These are phyloP conservation scores for Vitis rupestris DNA, from an alignment of 164 flowering plant species.

Conservation along the genomic window DNA sequence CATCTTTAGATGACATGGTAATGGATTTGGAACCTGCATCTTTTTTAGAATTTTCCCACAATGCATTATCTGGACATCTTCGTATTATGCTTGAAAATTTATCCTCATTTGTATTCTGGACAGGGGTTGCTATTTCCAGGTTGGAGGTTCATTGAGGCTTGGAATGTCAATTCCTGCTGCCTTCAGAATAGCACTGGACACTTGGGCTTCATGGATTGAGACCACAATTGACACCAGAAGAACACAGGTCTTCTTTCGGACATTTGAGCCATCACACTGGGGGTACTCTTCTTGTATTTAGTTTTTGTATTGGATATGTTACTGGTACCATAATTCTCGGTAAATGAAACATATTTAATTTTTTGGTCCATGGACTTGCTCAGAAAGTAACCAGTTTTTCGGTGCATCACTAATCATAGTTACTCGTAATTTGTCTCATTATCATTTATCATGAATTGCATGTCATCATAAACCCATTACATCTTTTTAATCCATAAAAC, in stretches of 20 bases:
- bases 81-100: background rate
- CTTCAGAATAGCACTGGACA: constrained; percentile 36
- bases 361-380: background rate
- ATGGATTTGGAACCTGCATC: no score
- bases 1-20: no score
- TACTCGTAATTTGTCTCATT: background rate
- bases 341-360: background rate
- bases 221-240: constrained; percentile 34
- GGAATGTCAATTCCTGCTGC: constrained; percentile 48
- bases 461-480: background rate
- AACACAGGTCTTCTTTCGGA: constrained; percentile 54
- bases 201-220: constrained; percentile 61
- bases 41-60: background rate
- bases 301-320: background rate
- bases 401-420: background rate
- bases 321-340: background rate
- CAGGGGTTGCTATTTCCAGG: constrained; percentile 69
- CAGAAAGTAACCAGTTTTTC: background rate
- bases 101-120: constrained; percentile 7
- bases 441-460: background rate
- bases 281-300: constrained; percentile 25
- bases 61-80: background rate
- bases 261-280: constrained; percentile 61
- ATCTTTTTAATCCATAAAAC: background rate
- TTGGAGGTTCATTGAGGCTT: constrained; percentile 43